Evolutionary conservation across 805 yeast species (phyloP).

Genomic region (Pichia pseudocactophila): DNA sequence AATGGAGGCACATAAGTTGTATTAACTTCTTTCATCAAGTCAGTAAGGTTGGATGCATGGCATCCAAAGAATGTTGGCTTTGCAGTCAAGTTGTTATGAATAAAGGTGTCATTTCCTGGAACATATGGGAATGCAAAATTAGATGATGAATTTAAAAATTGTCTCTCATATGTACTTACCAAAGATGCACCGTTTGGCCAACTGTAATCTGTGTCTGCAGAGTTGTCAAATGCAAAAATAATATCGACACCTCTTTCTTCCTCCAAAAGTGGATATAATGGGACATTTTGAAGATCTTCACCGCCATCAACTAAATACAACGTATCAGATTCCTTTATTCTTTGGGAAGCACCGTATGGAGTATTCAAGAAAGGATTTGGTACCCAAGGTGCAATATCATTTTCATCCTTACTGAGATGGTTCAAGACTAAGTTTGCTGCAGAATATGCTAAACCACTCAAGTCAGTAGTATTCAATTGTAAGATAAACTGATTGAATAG

Average conservation of each 20-base stretch:
- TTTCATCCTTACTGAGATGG: slow-evolving; percentile 35
- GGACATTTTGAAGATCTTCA: slow-evolving; percentile 65
- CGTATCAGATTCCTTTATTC: slow-evolving; percentile 33
- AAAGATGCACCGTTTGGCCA: slow-evolving; percentile 70
- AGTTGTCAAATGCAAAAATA: slow-evolving; percentile 56
- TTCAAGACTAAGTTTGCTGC: slow-evolving; percentile 37
- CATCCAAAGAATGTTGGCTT: slow-evolving; percentile 82
- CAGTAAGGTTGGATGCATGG: slow-evolving; percentile 53
- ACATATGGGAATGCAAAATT: slow-evolving; percentile 71
- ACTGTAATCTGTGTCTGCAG: slow-evolving; percentile 47
- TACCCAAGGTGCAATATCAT: slow-evolving; percentile 59
- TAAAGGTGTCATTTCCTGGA: slow-evolving; percentile 58
- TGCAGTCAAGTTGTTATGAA: slow-evolving; percentile 50
- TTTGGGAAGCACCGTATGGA: slow-evolving; percentile 28
- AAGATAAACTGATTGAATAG: slow-evolving; percentile 63
- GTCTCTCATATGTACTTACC: slow-evolving; percentile 48
- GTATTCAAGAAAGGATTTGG: slow-evolving; percentile 65
- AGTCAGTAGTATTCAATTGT: slow-evolving; percentile 45
- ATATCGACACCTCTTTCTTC: slow-evolving; percentile 54
- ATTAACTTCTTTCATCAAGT: slow-evolving; percentile 32
- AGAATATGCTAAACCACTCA: slow-evolving; percentile 38
- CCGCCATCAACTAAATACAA: slow-evolving; percentile 72
- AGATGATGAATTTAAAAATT: slow-evolving; percentile 42
- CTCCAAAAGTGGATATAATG: slow-evolving; percentile 56
- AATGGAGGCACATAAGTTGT: slow-evolving; percentile 52